These are phyloP conservation scores for Lactarius sp. DNA, from an alignment of 768 basidiomycete species.

Conservation along the genomic window DNA sequence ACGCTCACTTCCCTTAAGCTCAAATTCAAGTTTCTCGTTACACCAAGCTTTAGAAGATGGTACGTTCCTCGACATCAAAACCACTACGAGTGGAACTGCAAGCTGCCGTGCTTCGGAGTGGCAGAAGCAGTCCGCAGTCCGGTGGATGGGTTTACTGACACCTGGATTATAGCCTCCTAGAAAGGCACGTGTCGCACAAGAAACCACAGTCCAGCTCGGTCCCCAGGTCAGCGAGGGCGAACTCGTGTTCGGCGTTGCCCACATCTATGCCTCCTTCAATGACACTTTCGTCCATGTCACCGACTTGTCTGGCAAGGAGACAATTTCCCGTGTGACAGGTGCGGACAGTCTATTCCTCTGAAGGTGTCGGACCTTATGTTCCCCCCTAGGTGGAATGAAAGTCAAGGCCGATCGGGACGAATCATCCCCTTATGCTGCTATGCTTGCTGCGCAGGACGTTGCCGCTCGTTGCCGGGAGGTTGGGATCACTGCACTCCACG, in stretches of 20 bases:
- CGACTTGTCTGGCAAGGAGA: conserved; percentile 98
- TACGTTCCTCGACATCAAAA: background rate
- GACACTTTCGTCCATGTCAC: conserved; percentile 99
- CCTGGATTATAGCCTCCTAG: conserved; percentile 75
- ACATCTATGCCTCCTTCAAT: conserved; percentile 99
- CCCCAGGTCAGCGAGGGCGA: conserved; percentile 96
- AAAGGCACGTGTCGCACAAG: conserved; percentile 75
- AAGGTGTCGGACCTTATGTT: background rate
- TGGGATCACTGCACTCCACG: conserved; percentile 96
- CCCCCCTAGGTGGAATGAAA: conserved; percentile 86
- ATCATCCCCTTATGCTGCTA: conserved; percentile 94
- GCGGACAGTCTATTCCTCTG: conserved; percentile 29
- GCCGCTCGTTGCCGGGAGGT: conserved; percentile 96
- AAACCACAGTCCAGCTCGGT: conserved; percentile 84
- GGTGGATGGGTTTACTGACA: conserved; percentile 52
- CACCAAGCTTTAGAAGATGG: conserved; percentile 15
- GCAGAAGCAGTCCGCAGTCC: background rate
- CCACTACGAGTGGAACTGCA: background rate
- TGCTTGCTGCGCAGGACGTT: conserved; percentile 98
- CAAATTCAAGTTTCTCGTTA: background rate
- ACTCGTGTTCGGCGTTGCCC: conserved; percentile 95
- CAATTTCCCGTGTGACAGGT: conserved; percentile 98
- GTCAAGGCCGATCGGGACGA: conserved; percentile 99
- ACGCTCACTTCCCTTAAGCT: background rate
- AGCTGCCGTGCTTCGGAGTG: background rate